Percentiles rank a stretch among this genome's conserved stretches.
These are phyloP conservation scores for Pleurozium schreberi DNA, from an alignment of 225 moss, liverwort and hornwort genomes.

Conservation along the genomic window DNA sequence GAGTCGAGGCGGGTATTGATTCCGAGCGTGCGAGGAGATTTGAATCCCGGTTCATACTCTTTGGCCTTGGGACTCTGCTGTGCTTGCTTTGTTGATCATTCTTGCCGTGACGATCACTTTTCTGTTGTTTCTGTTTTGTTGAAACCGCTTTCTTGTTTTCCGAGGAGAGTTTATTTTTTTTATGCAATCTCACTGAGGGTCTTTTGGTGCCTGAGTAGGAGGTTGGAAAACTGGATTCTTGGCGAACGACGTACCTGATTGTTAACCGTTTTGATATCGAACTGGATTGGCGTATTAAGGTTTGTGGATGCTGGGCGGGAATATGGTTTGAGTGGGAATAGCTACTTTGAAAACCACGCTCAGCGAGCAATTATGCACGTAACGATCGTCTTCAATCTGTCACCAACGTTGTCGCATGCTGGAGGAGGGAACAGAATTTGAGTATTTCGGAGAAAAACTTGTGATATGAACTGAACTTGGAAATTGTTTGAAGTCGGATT, in stretches of 20 bases:
- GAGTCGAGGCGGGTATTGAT: not conserved
- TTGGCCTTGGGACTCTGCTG: not conserved
- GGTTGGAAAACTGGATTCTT: not conserved
- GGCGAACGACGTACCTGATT: not conserved
- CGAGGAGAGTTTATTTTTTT: not conserved
- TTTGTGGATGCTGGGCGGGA: not conserved
- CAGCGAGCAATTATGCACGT: not conserved
- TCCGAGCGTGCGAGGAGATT: not conserved
- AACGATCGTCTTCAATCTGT: not conserved
- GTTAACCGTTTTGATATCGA: not conserved
- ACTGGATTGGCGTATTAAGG: not conserved
- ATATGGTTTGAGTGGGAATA: not conserved
- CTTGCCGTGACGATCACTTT: not conserved
- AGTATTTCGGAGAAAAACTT: not conserved
- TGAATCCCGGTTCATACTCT: not conserved
- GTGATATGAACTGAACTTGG: not conserved
- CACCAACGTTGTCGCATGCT: not conserved
- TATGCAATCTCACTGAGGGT: not conserved
- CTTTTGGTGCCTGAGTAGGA: not conserved
- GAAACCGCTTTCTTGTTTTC: not conserved
- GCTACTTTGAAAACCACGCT: not conserved
- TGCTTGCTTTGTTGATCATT: not conserved
- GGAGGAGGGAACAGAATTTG: not conserved
- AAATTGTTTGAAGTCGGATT: not conserved
- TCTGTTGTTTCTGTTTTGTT: not conserved